Conservation (phyloP, 169 alveolate genomes). For the Plasmodium knowlesi region DNA sequence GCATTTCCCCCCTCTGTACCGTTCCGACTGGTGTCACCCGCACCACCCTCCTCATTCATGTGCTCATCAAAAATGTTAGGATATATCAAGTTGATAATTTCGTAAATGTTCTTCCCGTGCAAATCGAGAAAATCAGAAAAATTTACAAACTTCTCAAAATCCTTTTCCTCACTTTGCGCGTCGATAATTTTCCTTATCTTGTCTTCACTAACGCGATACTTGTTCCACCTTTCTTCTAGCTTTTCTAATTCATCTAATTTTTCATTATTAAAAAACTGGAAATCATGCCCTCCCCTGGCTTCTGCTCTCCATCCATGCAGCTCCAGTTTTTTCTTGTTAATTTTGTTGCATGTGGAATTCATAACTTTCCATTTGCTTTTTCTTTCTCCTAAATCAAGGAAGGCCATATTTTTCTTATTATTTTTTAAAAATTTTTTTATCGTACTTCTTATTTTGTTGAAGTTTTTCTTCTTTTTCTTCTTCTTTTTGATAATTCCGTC, state of each 20-base stretch:
- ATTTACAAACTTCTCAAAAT: slow-evolving; percentile 76
- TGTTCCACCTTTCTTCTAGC: slow-evolving; percentile 63
- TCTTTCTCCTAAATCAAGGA: slow-evolving; percentile 88
- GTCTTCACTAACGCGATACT: slow-evolving; percentile 32
- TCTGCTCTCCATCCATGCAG: slow-evolving; percentile 94
- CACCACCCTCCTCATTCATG: neutral
- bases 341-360: slow-evolving; percentile 74
- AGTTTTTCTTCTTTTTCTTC: slow-evolving; percentile 23
- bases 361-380: slow-evolving; percentile 88
- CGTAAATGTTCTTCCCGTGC: slow-evolving; percentile 82
- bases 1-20: neutral
- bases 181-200: slow-evolving; percentile 68
- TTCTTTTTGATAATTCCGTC: neutral
- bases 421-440: slow-evolving; percentile 50
- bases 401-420: slow-evolving; percentile 69
- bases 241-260: slow-evolving; percentile 70
- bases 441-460: slow-evolving; percentile 41
- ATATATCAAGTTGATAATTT: slow-evolving; percentile 81
- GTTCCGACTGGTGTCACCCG: neutral
- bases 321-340: slow-evolving; percentile 39
- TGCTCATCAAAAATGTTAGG: slow-evolving; percentile 36
- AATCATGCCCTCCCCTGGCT: slow-evolving; percentile 94
- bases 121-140: slow-evolving; percentile 74
- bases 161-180: slow-evolving; percentile 72
- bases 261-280: slow-evolving; percentile 90